Evolutionary conservation across 306 rosid genomes (phyloP).

Genomic region (Pueraria montana): DNA sequence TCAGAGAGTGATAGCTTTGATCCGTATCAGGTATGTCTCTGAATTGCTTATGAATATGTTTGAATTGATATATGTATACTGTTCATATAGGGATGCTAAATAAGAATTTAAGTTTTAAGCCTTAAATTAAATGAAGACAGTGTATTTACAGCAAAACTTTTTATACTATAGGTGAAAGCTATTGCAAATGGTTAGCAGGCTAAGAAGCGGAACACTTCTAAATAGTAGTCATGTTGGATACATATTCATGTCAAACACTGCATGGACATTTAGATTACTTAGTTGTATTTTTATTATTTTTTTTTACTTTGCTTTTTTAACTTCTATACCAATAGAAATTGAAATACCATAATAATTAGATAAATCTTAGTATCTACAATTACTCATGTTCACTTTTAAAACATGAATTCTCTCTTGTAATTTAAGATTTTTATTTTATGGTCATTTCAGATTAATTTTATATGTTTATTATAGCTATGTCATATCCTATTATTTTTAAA

Average conservation of each 20-base stretch:
- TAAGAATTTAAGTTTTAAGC: constrained; percentile 11
- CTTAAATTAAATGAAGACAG: neutral
- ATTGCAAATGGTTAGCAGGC: neutral
- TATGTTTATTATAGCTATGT: neutral
- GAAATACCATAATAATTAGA: neutral
- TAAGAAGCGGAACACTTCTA: neutral
- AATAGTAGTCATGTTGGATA: neutral
- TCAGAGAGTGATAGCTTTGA: constrained; percentile 95
- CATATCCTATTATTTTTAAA: neutral
- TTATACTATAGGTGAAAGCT: neutral
- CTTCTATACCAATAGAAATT: neutral
- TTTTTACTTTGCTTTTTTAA: neutral
- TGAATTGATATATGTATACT: neutral
- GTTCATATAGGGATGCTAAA: constrained; percentile 11
- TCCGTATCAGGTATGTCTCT: constrained; percentile 85
- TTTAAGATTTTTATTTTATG: neutral
- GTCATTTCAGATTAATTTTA: neutral
- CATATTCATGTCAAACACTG: neutral
- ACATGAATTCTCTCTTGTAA: neutral
- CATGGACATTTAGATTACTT: neutral
- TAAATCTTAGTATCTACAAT: neutral
- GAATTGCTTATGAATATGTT: constrained; percentile 9
- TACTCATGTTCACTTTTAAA: neutral
- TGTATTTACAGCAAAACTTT: neutral
- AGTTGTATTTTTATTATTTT: neutral